These are phyloP conservation scores for Elsinoe necatrix DNA, from an alignment of 2,329 filamentous ascomycete species.

Conservation along the genomic window DNA sequence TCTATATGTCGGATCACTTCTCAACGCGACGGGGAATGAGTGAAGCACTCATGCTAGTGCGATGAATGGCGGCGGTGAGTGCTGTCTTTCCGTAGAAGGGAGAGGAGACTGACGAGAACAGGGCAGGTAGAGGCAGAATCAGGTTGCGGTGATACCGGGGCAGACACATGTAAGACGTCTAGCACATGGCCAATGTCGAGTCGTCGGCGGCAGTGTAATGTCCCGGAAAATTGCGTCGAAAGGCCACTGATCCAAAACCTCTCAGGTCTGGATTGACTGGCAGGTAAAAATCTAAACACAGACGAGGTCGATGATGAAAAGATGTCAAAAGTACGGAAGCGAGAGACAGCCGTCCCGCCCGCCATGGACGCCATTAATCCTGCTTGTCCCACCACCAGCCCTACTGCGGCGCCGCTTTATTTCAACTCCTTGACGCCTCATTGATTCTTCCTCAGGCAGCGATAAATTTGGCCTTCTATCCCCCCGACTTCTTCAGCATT, in stretches of 20 bases:
- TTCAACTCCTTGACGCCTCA: background rate
- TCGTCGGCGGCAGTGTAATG: no score
- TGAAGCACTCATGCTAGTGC: background rate
- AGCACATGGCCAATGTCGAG: no score
- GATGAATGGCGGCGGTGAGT: background rate
- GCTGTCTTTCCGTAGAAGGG: background rate
- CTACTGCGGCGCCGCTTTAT: background rate
- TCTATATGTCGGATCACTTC: no score
- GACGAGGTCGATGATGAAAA: background rate
- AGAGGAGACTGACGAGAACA: no score
- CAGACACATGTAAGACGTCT: no score
- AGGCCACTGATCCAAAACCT: no score
- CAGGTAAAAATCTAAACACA: no score
- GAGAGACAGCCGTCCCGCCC: slow-evolving; percentile 3
- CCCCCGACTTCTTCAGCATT: background rate
- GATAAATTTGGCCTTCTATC: background rate
- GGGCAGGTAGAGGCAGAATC: background rate
- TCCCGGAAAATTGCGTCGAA: no score
- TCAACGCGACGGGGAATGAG: background rate
- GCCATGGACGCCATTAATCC: background rate
- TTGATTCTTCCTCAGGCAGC: background rate
- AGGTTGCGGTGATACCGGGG: background rate
- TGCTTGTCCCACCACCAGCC: background rate
- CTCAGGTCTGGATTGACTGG: no score
- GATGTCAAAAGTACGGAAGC: background rate